Evolutionary conservation across 2,329 filamentous ascomycete genomes (phyloP).

Genomic region (Aspergillus fischeri): DNA sequence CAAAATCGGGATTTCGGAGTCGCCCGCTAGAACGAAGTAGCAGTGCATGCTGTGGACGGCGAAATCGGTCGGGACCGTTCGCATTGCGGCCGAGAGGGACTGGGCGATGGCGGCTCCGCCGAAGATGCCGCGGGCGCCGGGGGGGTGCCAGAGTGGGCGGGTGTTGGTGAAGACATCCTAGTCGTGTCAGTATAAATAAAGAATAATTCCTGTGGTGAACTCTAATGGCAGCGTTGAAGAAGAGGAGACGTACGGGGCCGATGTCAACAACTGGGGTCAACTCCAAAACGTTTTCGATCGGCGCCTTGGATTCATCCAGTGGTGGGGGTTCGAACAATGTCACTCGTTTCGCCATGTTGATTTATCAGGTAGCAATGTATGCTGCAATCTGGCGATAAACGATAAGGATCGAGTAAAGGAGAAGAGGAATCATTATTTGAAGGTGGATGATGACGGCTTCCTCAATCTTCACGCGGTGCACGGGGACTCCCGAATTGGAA

Average conservation of each 20-base stretch:
- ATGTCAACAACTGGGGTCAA: constrained; percentile 65
- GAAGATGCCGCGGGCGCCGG: constrained; percentile 87
- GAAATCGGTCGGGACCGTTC: constrained; percentile 76
- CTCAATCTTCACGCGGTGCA: background rate
- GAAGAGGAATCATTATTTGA: background rate
- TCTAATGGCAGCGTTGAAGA: background rate
- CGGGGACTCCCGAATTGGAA: constrained; percentile 10
- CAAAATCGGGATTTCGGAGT: constrained; percentile 76
- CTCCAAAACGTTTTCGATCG: constrained; percentile 86
- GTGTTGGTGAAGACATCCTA: constrained; percentile 94
- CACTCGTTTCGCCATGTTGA: constrained; percentile 31
- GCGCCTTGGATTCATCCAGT: constrained; percentile 65
- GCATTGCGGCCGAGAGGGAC: constrained; percentile 79
- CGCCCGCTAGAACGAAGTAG: constrained; percentile 94
- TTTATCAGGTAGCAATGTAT: background rate
- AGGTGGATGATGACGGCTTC: background rate
- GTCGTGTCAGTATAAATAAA: constrained; percentile 3
- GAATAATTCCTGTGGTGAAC: background rate
- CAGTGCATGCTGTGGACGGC: constrained; percentile 95
- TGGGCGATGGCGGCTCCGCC: constrained; percentile 92
- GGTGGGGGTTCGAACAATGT: constrained; percentile 74
- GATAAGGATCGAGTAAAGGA: background rate
- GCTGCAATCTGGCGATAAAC: background rate
- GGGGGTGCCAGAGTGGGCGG: constrained; percentile 84
- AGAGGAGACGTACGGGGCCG: constrained; percentile 52